Percentiles rank a stretch among this genome's conserved stretches.
These are phyloP conservation scores for Aphanomyces cochlioides DNA, from an alignment of 352 stramenopile genomes.

Conservation along the genomic window DNA sequence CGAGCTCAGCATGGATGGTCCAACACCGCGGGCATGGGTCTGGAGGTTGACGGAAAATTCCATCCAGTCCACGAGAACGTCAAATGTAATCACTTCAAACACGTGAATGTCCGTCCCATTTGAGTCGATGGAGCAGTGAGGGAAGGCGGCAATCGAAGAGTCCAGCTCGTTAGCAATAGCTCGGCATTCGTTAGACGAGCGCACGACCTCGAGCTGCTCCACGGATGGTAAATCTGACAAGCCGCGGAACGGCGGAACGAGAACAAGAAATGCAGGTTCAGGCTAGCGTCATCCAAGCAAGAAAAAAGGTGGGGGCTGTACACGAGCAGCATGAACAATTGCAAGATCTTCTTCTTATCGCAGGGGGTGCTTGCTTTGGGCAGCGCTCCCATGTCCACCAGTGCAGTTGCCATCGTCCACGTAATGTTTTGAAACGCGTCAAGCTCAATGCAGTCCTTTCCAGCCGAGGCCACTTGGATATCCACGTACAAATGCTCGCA, in stretches of 20 bases:
- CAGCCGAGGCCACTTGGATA: neutral
- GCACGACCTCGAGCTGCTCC: neutral
- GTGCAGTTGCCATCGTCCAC: constrained; percentile 17
- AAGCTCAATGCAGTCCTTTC: constrained; percentile 21
- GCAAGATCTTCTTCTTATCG: neutral
- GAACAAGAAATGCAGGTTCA: constrained; percentile 4
- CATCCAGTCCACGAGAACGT: neutral
- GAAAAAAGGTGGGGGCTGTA: constrained; percentile 4
- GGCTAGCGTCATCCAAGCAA: neutral
- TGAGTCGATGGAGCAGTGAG: constrained; percentile 6
- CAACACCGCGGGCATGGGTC: neutral
- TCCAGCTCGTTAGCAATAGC: neutral
- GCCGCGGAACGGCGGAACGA: too few relatives aligned
- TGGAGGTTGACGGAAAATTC: constrained; percentile 4
- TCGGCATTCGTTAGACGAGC: neutral
- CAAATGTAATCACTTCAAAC: constrained; percentile 9
- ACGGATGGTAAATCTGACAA: neutral
- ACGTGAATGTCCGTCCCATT: constrained; percentile 19
- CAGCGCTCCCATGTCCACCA: neutral
- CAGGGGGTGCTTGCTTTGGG: constrained; percentile 10
- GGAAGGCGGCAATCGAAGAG: neutral
- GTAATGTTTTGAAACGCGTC: neutral
- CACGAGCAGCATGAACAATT: constrained; percentile 5
- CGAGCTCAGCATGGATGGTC: neutral
- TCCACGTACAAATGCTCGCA: constrained; percentile 8